These are phyloP conservation scores for Diaporthe sp. DNA, from an alignment of 2,329 filamentous ascomycete genomes.

Conservation along the genomic window DNA sequence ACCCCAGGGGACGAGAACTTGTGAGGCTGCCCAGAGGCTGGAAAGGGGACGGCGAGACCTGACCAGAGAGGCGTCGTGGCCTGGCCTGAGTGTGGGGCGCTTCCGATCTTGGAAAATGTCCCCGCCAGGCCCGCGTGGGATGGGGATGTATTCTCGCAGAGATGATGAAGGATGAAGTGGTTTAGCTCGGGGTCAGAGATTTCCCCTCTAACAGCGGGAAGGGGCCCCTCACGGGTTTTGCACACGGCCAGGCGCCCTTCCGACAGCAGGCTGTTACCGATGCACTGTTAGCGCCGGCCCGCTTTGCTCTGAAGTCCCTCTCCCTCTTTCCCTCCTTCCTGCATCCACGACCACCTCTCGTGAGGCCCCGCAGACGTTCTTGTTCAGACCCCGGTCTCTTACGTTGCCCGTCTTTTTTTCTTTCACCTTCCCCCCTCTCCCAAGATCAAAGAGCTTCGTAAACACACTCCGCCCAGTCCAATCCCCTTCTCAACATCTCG, in stretches of 20 bases:
- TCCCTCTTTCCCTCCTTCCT: background rate
- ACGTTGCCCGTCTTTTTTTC: conserved; percentile 28
- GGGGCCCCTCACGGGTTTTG: background rate
- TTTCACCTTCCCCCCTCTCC: conserved; percentile 15
- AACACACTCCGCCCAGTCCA: conserved; percentile 2
- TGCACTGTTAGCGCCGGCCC: conserved; percentile 19
- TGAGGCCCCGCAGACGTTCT: conserved; percentile 25
- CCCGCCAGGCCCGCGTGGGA: background rate
- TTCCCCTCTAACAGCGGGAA: conserved; percentile 27
- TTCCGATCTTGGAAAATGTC: conserved; percentile 25
- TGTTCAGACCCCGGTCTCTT: conserved; percentile 28
- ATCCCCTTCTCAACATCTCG: conserved; percentile 10
- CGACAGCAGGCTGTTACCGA: conserved; percentile 23
- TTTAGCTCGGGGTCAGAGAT: conserved; percentile 24
- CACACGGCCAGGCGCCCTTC: conserved; percentile 28
- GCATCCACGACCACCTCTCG: conserved; percentile 3
- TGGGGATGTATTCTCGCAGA: background rate
- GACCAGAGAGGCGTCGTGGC: conserved; percentile 19
- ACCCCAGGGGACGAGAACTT: background rate
- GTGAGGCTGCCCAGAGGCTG: background rate
- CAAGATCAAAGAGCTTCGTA: conserved; percentile 25
- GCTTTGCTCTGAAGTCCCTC: conserved; percentile 9
- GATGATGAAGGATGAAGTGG: conserved; percentile 14
- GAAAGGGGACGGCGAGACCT: background rate
- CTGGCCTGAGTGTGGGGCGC: conserved; percentile 24